These are phyloP conservation scores for Rhodotorula babjevae DNA, from an alignment of 768 basidiomycete species.

Conservation along the genomic window DNA sequence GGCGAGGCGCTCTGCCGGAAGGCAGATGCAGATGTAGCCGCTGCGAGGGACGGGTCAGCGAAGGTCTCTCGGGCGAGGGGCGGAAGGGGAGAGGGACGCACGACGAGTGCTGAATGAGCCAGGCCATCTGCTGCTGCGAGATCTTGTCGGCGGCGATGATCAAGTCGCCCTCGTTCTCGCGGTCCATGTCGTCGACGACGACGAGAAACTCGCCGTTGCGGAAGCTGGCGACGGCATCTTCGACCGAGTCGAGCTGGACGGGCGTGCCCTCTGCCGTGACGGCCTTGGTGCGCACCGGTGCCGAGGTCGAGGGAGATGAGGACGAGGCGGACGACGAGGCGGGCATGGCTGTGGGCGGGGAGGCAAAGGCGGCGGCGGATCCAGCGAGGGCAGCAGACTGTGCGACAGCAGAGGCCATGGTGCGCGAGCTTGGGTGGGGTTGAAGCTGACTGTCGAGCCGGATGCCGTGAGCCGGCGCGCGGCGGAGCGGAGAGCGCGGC, in stretches of 20 bases:
- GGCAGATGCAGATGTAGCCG: slow-evolving; percentile 86
- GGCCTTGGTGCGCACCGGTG: not conserved
- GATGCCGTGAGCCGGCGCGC: no score
- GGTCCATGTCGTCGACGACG: slow-evolving; percentile 91
- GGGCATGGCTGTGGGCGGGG: not conserved
- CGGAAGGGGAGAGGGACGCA: slow-evolving; percentile 47
- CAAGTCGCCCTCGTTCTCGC: slow-evolving; percentile 97
- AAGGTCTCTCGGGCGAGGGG: no score
- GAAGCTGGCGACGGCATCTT: slow-evolving; percentile 72
- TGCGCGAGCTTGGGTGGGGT: not conserved
- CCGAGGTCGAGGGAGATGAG: not conserved
- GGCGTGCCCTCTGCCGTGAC: not conserved
- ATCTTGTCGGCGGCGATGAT: slow-evolving; percentile 78
- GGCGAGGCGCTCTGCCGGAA: slow-evolving; percentile 69
- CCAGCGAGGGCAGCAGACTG: not conserved
- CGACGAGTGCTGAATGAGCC: slow-evolving; percentile 97
- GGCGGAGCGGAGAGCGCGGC: no score
- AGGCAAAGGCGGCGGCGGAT: not conserved
- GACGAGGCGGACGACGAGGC: not conserved
- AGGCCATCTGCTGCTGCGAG: slow-evolving; percentile 94
- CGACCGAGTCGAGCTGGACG: slow-evolving; percentile 65
- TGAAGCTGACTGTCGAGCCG: not conserved
- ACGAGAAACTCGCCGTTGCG: slow-evolving; percentile 81
- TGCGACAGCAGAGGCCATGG: not conserved
- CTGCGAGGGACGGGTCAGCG: slow-evolving; percentile 49